Percentiles rank a stretch among this genome's conserved stretches.
Evolutionary conservation across 2,329 filamentous ascomycete species (phyloP).

Genomic region (Penicillium capsulatum): DNA sequence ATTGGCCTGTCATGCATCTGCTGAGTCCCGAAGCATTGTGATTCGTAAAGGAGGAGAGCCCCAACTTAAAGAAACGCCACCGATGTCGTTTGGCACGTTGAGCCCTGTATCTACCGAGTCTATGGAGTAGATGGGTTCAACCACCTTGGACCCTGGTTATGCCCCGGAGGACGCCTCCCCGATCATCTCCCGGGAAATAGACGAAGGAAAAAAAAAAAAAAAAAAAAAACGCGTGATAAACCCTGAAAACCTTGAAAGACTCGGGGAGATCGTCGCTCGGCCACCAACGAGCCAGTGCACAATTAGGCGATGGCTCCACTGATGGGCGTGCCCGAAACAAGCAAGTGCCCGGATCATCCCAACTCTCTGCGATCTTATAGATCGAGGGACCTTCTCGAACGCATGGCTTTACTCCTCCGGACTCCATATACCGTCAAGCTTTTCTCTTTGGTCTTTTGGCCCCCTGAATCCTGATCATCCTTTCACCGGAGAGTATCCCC

Average conservation of each 20-base stretch:
- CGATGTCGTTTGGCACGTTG: constrained; percentile 22
- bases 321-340: constrained; percentile 23
- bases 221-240: background rate
- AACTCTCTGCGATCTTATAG: constrained; percentile 8
- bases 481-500: too few species aligned
- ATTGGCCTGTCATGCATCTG: constrained; percentile 18
- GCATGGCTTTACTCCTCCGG: too few species aligned
- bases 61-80: constrained; percentile 20
- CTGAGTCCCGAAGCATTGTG: constrained; percentile 7
- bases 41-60: constrained; percentile 4
- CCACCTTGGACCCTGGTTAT: too few species aligned
- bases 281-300: constrained; percentile 3
- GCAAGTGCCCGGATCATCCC: constrained; percentile 21
- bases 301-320: constrained; percentile 25
- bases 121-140: too few species aligned
- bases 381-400: constrained; percentile 4
- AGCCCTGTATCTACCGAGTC: background rate
- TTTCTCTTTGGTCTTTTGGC: constrained; percentile 1
- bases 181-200: too few species aligned
- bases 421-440: too few species aligned
- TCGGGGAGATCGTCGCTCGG: too few species aligned
- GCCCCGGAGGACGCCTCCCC: too few species aligned
- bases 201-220: background rate
- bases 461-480: constrained; percentile 1
- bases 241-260: too few species aligned